These are phyloP conservation scores for Alloascoidea hylecoeti DNA, from an alignment of 805 yeast genomes.

Conservation along the genomic window DNA sequence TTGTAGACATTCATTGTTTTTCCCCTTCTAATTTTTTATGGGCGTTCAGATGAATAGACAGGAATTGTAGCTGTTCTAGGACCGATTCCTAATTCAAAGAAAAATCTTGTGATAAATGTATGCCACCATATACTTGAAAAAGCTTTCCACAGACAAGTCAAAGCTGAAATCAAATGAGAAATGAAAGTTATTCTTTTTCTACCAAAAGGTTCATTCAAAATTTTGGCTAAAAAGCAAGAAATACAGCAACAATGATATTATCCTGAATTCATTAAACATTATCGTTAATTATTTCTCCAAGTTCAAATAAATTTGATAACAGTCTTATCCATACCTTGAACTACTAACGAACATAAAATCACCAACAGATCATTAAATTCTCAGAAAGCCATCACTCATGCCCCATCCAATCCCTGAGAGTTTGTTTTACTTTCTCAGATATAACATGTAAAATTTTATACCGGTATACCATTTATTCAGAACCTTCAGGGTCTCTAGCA, in stretches of 20 bases:
- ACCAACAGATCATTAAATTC: too few species aligned
- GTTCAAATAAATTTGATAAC: slow-evolving; percentile 42
- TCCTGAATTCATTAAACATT: slow-evolving; percentile 41
- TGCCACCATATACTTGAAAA: slow-evolving; percentile 28
- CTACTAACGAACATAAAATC: too few species aligned
- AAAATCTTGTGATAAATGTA: slow-evolving; percentile 45
- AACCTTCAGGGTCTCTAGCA: slow-evolving; percentile 46
- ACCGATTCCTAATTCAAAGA: slow-evolving; percentile 52
- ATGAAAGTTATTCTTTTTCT: slow-evolving; percentile 38
- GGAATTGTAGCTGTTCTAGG: slow-evolving; percentile 54
- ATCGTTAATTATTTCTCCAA: too few species aligned
- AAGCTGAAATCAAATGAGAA: slow-evolving; percentile 44
- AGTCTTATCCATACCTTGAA: slow-evolving; percentile 60
- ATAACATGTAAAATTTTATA: too few species aligned
- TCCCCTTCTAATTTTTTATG: too few species aligned
- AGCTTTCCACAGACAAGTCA: slow-evolving; percentile 48
- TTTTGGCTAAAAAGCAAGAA: slow-evolving; percentile 41
- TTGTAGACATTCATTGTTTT: too few species aligned
- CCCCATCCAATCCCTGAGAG: slow-evolving; percentile 28
- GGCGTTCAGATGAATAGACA: slow-evolving; percentile 46
- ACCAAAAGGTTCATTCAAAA: slow-evolving; percentile 39
- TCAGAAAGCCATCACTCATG: too few species aligned
- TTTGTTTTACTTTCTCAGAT: slow-evolving; percentile 37
- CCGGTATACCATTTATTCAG: slow-evolving; percentile 42
- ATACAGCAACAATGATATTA: slow-evolving; percentile 57